Evolutionary conservation across 208 protist genomes (phyloP).

Genomic region (Kentomonas sorsogonicus): DNA sequence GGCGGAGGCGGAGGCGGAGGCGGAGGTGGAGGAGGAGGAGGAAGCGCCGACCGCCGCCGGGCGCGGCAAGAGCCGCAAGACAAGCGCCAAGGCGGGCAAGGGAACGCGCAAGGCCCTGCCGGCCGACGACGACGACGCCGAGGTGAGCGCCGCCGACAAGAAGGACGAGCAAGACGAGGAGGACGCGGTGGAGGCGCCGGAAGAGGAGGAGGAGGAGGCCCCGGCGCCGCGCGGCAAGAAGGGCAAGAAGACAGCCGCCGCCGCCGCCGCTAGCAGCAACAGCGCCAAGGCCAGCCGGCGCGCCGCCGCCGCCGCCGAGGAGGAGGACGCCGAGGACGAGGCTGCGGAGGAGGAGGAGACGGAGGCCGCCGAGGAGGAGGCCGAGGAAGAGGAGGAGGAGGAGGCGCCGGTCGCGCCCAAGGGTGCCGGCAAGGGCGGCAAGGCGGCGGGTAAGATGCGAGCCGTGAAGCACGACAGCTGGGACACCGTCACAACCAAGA

Average conservation of each 20-base stretch:
- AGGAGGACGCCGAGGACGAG: conserved; percentile 19
- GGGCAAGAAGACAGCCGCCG: not conserved
- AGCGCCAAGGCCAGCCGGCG: not conserved
- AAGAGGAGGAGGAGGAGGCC: conserved; percentile 17
- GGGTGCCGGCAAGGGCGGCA: conserved; percentile 3
- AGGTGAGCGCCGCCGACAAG: not conserved
- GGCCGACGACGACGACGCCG: not conserved
- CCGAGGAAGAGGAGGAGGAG: conserved; percentile 7
- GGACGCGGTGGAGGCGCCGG: conserved; percentile 8
- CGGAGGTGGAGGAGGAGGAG: conserved; percentile 17
- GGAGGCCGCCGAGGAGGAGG: not conserved
- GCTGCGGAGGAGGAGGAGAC: too few relatives aligned
- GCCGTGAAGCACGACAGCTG: conserved; percentile 43
- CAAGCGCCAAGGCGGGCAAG: not conserved
- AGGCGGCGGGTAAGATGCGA: conserved; percentile 17
- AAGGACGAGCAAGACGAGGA: conserved; percentile 16
- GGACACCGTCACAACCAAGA: conserved; percentile 20
- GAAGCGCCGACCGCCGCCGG: not conserved
- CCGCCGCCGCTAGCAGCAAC: not conserved
- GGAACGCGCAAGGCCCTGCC: not conserved
- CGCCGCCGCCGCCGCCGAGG: too few relatives aligned
- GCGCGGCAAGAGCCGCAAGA: not conserved
- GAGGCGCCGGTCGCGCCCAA: not conserved
- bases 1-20: conserved; percentile 6
- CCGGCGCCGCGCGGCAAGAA: not conserved